Base-by-base conservation (phyloP, 305 asterid species). In the Solanum aculeatissimum region DNA sequence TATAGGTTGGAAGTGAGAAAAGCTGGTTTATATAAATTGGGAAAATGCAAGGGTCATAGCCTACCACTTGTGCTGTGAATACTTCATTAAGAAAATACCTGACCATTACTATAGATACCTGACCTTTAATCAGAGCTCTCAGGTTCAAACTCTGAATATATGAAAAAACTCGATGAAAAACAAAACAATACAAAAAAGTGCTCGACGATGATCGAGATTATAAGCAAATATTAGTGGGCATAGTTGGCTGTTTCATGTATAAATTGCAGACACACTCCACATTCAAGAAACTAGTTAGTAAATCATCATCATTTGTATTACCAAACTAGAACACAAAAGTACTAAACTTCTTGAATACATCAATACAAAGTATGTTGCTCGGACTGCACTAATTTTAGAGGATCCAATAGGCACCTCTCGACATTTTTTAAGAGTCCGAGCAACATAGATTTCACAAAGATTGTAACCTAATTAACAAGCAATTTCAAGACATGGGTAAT, bases 401-500 rank as follows among this genome's bases (percentile, higher is more conserved):
- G 35, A 60, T 23, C 35, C 18, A 60, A 60, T 23, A 58, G 66
- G 6, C 27, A 10, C 63, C 16, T 57, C 15, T n/a, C 7, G 29
- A 60, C 68, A 60, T 60, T 23, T 60, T 58, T 58, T 10, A 58
- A 10, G 8, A 58, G 66, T 58, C 32, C 8, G 16, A 21, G 29
- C 4, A 58, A 58, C 8, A 58, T 21, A 21, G 66, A 4, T 11
- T 58, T 58, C 78, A 38, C 54, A 10, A 40, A 70, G 32, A 0
- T 10, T 18, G 40, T 21, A 43, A 45, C 58, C 42, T 14, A 60
- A 57, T 21, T 58, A 43, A 45, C 21, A 74, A 23, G 15, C 23
- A 45, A 45, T 25, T 45, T 74, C 81, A 25, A 74, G 81, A 2
- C 10, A 92, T 13, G 93, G 93, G 62, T 92, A 92, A 83, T 92